phyloP scores from a whole-genome alignment of 225 moss, liverwort and hornwort genomes.

The Sphagnum tenellum region DNA sequence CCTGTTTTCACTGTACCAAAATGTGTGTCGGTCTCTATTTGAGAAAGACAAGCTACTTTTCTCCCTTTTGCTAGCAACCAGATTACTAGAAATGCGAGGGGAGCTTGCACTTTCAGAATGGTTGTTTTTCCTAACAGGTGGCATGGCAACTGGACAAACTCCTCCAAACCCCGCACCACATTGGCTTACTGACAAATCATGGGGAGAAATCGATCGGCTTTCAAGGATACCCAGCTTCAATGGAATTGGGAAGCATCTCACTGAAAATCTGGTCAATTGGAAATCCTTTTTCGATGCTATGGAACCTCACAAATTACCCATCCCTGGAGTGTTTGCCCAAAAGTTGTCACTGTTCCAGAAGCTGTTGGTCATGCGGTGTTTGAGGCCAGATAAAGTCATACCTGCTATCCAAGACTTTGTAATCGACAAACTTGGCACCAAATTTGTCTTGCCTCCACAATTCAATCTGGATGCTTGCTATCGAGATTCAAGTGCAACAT shows the following conservation, averaged over 20 bases:
- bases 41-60: constrained; percentile 95
- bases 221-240: constrained; percentile 31
- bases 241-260: constrained; percentile 47
- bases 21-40: constrained; percentile 83
- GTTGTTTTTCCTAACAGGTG: constrained; percentile 88
- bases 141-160: constrained; percentile 58
- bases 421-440: constrained; percentile 51
- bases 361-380: constrained; percentile 55
- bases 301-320: constrained; percentile 55
- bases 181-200: constrained; percentile 75
- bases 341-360: constrained; percentile 51
- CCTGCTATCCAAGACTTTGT: constrained; percentile 90
- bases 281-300: constrained; percentile 57
- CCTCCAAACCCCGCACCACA: constrained; percentile 61
- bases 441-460: constrained; percentile 68
- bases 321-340: constrained; percentile 28
- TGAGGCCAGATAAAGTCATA: constrained; percentile 88
- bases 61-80: constrained; percentile 53
- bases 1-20: constrained; percentile 67
- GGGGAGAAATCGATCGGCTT: constrained; percentile 65
- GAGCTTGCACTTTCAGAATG: constrained; percentile 65
- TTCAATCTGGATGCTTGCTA: constrained; percentile 82
- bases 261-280: constrained; percentile 40
- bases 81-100: constrained; percentile 67
- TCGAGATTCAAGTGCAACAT: constrained; percentile 68